These are phyloP conservation scores for Trichothecium roseum DNA, from an alignment of 2,329 filamentous ascomycete genomes.

Conservation along the genomic window DNA sequence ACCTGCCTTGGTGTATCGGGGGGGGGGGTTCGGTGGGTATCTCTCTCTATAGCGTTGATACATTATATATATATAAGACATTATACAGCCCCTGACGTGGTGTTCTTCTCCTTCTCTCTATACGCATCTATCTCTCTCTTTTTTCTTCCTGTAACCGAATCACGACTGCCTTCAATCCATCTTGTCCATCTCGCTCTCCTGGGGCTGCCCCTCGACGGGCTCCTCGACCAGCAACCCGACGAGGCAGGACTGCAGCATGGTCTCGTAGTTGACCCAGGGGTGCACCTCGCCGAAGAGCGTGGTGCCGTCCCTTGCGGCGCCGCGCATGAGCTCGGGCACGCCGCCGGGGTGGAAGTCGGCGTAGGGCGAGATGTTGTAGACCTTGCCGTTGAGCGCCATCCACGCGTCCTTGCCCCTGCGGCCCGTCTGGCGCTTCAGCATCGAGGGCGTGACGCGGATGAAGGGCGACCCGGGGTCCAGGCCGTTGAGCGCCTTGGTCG, in stretches of 20 bases:
- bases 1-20: no score
- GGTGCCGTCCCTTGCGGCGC: slow-evolving; percentile 51
- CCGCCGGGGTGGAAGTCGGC: slow-evolving; percentile 85
- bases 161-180: slow-evolving; percentile 36
- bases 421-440: slow-evolving; percentile 70
- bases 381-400: slow-evolving; percentile 79
- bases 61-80: no score
- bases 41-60: no score
- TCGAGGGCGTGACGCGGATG: slow-evolving; percentile 70
- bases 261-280: slow-evolving; percentile 64
- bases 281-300: slow-evolving; percentile 57
- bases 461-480: slow-evolving; percentile 39
- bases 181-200: slow-evolving; percentile 40
- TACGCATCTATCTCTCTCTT: no score
- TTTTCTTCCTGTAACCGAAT: no score
- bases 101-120: no score
- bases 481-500: slow-evolving; percentile 57
- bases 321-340: slow-evolving; percentile 58
- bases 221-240: slow-evolving; percentile 55
- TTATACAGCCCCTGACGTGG: no score
- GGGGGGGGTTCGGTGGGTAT: no score
- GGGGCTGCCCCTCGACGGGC: slow-evolving; percentile 22
- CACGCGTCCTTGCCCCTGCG: slow-evolving; percentile 80
- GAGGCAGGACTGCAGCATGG: slow-evolving; percentile 54
- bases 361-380: slow-evolving; percentile 92